A percentile compares a stretch with the other conserved stretches of the same genome.
phyloP scores from a whole-genome alignment of 106 monocot genomes.

The Ottelia alismoides region DNA sequence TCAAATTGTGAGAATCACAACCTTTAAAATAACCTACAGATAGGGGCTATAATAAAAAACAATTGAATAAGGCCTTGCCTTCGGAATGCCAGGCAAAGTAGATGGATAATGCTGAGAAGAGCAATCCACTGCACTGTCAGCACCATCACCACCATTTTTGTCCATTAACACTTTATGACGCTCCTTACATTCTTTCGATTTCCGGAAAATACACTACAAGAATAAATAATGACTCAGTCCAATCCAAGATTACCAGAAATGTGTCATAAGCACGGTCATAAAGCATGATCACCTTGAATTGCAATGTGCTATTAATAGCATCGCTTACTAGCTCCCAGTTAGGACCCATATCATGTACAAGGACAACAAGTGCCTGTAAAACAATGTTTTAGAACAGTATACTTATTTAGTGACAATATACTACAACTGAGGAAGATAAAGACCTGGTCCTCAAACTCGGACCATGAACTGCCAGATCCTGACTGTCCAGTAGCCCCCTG shows the following conservation, averaged over 20 bases:
- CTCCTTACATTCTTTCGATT: constrained; percentile 87
- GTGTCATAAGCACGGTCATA: too few relatives aligned
- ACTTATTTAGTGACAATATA: neutral
- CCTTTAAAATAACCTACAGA: too few relatives aligned
- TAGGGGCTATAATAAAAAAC: too few relatives aligned
- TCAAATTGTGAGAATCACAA: too few relatives aligned
- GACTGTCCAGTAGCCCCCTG: constrained; percentile 53
- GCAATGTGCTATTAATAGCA: constrained; percentile 82
- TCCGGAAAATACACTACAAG: constrained; percentile 70
- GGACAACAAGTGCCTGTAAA: constrained; percentile 87
- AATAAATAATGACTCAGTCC: too few relatives aligned
- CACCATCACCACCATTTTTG: constrained; percentile 77
- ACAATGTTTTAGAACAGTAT: neutral
- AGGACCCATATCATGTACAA: constrained; percentile 99
- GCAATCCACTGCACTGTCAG: constrained; percentile 99
- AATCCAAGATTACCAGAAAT: too few relatives aligned
- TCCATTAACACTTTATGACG: constrained; percentile 87
- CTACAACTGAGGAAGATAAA: neutral
- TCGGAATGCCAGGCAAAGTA: constrained; percentile 93
- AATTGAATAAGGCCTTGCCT: constrained; percentile 57
- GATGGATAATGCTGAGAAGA: constrained; percentile 92
- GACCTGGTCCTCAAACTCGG: constrained; percentile 96
- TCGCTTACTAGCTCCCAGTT: constrained; percentile 99
- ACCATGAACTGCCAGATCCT: constrained; percentile 77
- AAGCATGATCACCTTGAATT: constrained; percentile 59